Evolutionary conservation across 202 grass and related monocot genomes (phyloP), one percentile per base, ranked within the genome.

Genomic region (Miscanthus sacchariflorus): DNA sequence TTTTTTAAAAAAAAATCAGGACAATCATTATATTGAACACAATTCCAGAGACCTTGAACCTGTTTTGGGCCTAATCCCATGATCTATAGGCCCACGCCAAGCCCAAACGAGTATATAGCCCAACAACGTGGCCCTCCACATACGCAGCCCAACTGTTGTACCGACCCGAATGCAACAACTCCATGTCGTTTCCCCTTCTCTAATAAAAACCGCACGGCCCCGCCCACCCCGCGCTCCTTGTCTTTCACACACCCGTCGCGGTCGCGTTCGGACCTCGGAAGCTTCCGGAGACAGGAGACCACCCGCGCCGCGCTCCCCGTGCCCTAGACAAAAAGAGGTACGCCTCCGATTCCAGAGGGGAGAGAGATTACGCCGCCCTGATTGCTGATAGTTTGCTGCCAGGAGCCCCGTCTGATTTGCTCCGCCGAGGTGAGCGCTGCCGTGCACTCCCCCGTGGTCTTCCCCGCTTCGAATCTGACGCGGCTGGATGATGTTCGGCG

Each of bases 311-410:
- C 19, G 28, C 33, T 24, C 25, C 52, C 63, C 65, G 42, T 78
- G 42, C 72, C 88, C 88, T 86, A 77, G 88, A 67, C 21, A 12
- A 18, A n/a, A 19, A 38, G 25, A 82, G 84, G 88, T 86, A 72
- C 23, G 17, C 9, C 81, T 74, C 36, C 28, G 33, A 73, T 72
- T 50, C 28, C 21, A 39, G 54, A 39, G 44, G 24, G 70, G 33
- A 36, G 58, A 35, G n/a, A 39, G 50, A 78, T 72, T 52, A 0
- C 72, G 21, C n/a, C 21, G n/a, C 2, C 30, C 33, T 38, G 14
- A 49, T 78, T 67, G 43, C 66, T 4, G 42, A 27, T 36, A 5
- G 2, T 9, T 15, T 38, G 25, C 1, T 15, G 38, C 48, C 6
- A 7, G 59, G 1, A 0, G 24, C 39, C 38, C 21, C 36, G 2